These are phyloP conservation scores for Sinapis alba DNA, from an alignment of 441 rosid genomes.

Conservation along the genomic window DNA sequence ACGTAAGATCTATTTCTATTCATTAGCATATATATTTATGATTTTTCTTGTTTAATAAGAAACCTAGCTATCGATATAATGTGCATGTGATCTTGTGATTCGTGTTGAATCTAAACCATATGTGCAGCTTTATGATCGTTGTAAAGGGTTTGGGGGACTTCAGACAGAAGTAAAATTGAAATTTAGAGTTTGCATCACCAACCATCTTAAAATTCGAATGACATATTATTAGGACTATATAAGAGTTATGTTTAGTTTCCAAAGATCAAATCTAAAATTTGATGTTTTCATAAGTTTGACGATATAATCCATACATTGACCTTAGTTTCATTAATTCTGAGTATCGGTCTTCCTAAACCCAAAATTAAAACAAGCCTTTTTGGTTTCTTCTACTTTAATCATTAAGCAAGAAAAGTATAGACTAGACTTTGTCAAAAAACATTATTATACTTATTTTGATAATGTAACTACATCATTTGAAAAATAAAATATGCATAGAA, in stretches of 20 bases:
- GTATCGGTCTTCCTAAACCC: constrained; percentile 6
- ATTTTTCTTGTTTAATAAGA: background rate
- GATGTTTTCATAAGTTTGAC: constrained; percentile 3
- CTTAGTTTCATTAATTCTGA: constrained; percentile 9
- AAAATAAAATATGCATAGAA: background rate
- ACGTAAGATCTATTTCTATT: constrained; percentile 40
- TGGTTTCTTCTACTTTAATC: background rate
- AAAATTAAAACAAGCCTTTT: background rate
- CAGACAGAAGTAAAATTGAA: background rate
- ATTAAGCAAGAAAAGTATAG: constrained; percentile 8
- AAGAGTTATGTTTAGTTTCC: background rate
- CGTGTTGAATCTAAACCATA: background rate
- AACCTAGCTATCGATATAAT: background rate
- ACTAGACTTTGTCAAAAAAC: background rate
- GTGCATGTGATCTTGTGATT: background rate
- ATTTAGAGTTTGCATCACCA: background rate
- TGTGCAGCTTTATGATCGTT: background rate
- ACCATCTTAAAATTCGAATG: background rate
- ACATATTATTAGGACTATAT: background rate
- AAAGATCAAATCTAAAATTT: background rate
- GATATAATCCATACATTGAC: background rate
- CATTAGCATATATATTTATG: background rate
- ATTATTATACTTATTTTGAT: background rate
- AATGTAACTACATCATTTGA: background rate
- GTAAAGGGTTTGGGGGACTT: background rate